phyloP scores from a whole-genome alignment of 768 basidiomycete species.

The Tricholomella constricta region DNA sequence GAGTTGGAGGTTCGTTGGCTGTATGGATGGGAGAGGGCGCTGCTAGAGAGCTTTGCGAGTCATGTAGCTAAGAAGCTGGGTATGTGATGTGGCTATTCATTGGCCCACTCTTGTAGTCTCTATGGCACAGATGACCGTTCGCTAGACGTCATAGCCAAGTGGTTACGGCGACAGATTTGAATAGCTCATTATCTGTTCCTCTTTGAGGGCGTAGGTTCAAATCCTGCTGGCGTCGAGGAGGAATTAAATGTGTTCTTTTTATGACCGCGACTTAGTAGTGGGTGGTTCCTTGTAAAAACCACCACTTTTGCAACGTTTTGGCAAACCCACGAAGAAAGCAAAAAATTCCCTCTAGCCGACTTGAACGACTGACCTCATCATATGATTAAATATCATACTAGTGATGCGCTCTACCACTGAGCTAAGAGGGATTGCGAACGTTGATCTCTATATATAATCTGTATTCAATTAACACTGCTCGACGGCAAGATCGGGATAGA shows the following conservation, averaged over 20 bases:
- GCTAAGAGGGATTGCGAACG: constrained; percentile 26
- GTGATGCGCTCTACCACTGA: constrained; percentile 41
- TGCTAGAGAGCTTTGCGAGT: constrained; percentile 70
- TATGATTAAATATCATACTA: constrained; percentile 18
- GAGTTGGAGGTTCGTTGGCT: constrained; percentile 62
- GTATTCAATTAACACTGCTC: no score
- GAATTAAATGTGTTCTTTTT: no score
- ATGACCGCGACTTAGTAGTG: no score
- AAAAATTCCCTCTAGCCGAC: neutral
- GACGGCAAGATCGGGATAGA: no score
- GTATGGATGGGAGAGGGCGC: constrained; percentile 51
- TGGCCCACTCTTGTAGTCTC: neutral
- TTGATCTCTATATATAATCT: no score
- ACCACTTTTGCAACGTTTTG: neutral
- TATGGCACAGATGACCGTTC: no score
- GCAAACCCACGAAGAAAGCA: no score
- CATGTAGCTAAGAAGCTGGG: constrained; percentile 59
- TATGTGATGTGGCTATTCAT: neutral
- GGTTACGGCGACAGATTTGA: constrained; percentile 80
- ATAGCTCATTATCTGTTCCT: constrained; percentile 19
- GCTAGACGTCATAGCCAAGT: constrained; percentile 56
- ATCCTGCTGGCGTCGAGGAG: constrained; percentile 4
- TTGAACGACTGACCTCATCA: constrained; percentile 1
- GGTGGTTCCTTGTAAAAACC: no score
- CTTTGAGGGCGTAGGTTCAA: constrained; percentile 4